Percentiles rank a stretch among this genome's conserved stretches.
Conservation (phyloP, 352 stramenopile species). For the Phytophthora pseudosyringae region DNA sequence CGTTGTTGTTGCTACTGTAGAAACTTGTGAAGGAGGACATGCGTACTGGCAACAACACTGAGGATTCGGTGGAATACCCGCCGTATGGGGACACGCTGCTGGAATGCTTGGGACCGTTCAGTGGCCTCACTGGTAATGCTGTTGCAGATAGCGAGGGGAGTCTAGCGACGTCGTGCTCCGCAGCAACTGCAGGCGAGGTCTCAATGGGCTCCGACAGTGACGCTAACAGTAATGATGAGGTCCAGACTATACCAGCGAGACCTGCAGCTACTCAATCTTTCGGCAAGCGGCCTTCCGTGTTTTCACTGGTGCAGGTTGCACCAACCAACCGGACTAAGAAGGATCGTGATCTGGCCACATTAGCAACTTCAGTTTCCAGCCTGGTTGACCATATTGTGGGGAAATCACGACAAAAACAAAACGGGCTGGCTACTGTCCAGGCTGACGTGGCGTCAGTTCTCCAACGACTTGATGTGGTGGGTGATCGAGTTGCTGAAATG, state of each 20-base stretch:
- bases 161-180: background rate
- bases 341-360: background rate
- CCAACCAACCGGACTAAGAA: background rate
- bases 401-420: background rate
- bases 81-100: background rate
- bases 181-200: background rate
- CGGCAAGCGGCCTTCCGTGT: background rate
- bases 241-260: no score
- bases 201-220: background rate
- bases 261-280: no score
- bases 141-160: background rate
- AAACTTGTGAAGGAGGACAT: background rate
- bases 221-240: no score
- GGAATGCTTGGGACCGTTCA: background rate
- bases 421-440: background rate
- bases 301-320: background rate
- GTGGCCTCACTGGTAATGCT: background rate
- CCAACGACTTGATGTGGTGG: background rate
- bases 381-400: background rate
- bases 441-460: background rate
- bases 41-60: background rate
- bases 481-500: background rate
- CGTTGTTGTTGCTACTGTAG: background rate
- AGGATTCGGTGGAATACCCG: background rate
- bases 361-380: background rate